Base-by-base conservation (phyloP, 192 early-diverging fungal genomes). In the Spizellomyces punctatus region DNA sequence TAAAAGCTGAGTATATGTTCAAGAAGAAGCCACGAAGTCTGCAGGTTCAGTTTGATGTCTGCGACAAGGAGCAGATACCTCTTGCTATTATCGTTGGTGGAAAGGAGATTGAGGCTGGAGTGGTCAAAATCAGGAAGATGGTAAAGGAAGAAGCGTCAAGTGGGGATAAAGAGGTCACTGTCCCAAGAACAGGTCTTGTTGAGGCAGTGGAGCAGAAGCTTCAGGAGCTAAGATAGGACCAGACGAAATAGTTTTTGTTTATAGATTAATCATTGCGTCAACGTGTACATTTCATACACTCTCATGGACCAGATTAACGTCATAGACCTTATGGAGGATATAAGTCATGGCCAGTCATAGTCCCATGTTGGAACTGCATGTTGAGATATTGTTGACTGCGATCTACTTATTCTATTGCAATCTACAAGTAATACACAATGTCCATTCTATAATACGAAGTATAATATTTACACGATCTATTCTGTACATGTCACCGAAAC, bases 1-100 rank as follows among this genome's bases (percentile, higher is more conserved):
- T 99, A 61, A 90, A 91, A 41, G 91, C 96, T 42, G 91, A 96
- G 77, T 98, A 92, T 79, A 80, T 90, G 69, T 96, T 92, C 83
- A 99, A 99, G 83, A 78, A 79, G n/a, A 96, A 98, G 77, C 92
- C 94, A 10, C 86, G 89, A 68, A 65, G 61, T 50, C 81, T 92
- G 57, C 88, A 91, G 56, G 76, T 74, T 6, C 94, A 99, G 80
- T 94, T 89, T 76, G 85, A 88, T 55, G 80, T 72, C 8, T 95
- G 94, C 73, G 93, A 96, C 63, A 86, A 85, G 36, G 91, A 94
- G 54, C 86, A 88, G 63, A 96, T 99, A 66, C 97, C 97, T 2
- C 87, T 93, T 58, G 92, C 91, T 1, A 89, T 99, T 48, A 92
- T 97, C 65, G 84, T 99, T 62, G 95, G 95, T 56, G 76, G 83